Conservation (phyloP, 2,329 filamentous ascomycete genomes). For the Didymella exigua region DNA sequence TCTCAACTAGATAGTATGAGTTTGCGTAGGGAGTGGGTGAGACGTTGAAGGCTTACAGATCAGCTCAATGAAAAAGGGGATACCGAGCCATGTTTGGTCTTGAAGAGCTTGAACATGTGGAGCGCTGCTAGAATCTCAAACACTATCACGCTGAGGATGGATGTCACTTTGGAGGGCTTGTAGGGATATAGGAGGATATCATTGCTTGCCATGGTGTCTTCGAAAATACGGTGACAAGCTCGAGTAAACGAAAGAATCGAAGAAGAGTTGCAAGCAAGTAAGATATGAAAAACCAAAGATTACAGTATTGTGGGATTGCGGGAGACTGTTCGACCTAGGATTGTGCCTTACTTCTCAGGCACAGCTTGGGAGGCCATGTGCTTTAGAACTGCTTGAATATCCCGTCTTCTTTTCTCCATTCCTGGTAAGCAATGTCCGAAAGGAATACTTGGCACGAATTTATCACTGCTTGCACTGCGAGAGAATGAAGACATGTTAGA, state of each 20-base stretch:
- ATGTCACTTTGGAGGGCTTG: slow-evolving; percentile 52
- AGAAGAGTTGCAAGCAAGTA: neutral
- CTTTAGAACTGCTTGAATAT: no score
- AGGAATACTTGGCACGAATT: neutral
- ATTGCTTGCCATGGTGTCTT: neutral
- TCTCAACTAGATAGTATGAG: neutral
- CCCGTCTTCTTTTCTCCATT: neutral
- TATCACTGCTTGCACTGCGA: neutral
- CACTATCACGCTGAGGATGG: slow-evolving; percentile 53
- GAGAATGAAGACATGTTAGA: neutral
- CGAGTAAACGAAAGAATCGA: no score
- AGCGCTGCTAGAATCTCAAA: slow-evolving; percentile 50
- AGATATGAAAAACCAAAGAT: no score
- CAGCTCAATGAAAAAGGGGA: slow-evolving; percentile 52
- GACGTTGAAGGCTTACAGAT: neutral
- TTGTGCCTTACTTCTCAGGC: no score
- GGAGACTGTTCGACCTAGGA: neutral
- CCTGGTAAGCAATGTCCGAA: neutral
- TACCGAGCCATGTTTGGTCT: slow-evolving; percentile 57
- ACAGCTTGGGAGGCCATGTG: no score
- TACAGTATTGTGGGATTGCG: neutral
- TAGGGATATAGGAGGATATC: slow-evolving; percentile 29
- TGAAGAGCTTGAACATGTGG: slow-evolving; percentile 51
- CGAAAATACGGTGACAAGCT: neutral
- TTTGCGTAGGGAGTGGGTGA: neutral